Evolutionary conservation across 2,329 filamentous ascomycete species (phyloP).

Genomic region (Tolypocladium paradoxum): DNA sequence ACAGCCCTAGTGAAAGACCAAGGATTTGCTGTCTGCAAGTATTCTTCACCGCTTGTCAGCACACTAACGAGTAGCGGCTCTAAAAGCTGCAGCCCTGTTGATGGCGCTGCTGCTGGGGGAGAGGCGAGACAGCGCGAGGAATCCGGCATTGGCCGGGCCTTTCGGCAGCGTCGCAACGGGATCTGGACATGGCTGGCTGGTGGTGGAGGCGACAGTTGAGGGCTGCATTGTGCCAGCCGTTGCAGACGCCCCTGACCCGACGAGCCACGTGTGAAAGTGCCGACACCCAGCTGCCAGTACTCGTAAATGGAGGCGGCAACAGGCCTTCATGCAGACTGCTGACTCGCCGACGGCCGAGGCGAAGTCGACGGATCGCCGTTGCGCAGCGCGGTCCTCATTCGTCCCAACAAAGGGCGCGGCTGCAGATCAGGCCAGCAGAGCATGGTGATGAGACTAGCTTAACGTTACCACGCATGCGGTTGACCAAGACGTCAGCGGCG

Average conservation of each 20-base stretch:
- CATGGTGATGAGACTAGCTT: not conserved
- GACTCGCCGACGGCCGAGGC: not conserved
- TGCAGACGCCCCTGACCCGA: not conserved
- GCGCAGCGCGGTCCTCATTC: not conserved
- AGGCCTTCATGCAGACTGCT: not conserved
- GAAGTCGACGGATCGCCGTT: not conserved
- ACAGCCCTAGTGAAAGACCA: not conserved
- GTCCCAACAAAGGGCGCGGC: slow-evolving; percentile 2
- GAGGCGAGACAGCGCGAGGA: not conserved
- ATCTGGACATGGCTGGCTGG: not conserved
- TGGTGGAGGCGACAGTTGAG: not conserved
- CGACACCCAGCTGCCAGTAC: not conserved
- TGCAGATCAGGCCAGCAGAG: slow-evolving; percentile 6
- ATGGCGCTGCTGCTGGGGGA: not conserved
- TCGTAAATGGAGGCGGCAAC: not conserved
- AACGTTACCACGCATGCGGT: not conserved
- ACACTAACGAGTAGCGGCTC: not conserved
- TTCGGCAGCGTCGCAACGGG: not conserved
- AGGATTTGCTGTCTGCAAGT: not conserved
- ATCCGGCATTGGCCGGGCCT: not conserved
- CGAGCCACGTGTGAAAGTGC: slow-evolving; percentile 1
- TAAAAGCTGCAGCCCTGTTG: not conserved
- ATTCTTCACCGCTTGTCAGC: not conserved
- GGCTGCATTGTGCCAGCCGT: no score
- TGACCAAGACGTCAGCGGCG: not conserved